phyloP scores from a whole-genome alignment of 2,329 filamentous ascomycete genomes.

The Aspergillus costaricaensis region DNA sequence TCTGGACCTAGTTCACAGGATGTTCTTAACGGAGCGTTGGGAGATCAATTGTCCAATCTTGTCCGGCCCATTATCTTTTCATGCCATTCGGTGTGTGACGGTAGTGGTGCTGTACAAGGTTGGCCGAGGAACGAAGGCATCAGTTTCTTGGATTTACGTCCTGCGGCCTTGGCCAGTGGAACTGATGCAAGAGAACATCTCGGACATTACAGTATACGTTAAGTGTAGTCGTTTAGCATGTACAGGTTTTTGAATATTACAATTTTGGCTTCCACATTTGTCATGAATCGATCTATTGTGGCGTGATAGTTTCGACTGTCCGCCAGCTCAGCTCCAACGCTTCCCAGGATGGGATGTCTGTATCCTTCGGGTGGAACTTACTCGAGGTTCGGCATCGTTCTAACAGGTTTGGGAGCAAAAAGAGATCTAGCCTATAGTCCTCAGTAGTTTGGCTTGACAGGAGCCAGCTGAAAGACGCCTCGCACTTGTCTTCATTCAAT shows the following conservation, averaged over 20 bases:
- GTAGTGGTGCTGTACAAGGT: conserved; percentile 20
- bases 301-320: not conserved
- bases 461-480: not conserved
- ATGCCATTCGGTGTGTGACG: conserved; percentile 18
- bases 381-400: not conserved
- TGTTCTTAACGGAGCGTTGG: conserved; percentile 83
- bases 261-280: not conserved
- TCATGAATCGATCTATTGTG: not conserved
- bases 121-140: conserved; percentile 41
- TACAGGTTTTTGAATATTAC: not conserved
- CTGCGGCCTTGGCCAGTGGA: conserved; percentile 32
- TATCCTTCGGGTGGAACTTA: not conserved
- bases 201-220: conserved; percentile 32
- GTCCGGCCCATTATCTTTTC: conserved; percentile 28
- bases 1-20: conserved; percentile 51
- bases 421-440: not conserved
- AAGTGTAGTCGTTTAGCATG: not conserved
- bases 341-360: not conserved
- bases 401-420: not conserved
- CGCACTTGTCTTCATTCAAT: not conserved
- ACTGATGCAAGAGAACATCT: conserved; percentile 44
- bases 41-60: conserved; percentile 51
- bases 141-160: conserved; percentile 32
- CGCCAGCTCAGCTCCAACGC: not conserved
- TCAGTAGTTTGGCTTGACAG: not conserved